A percentile compares a stretch with the other conserved stretches of the same genome.
phyloP scores from a whole-genome alignment of 345 rosid species.

The Zanthoxylum bungeanum region DNA sequence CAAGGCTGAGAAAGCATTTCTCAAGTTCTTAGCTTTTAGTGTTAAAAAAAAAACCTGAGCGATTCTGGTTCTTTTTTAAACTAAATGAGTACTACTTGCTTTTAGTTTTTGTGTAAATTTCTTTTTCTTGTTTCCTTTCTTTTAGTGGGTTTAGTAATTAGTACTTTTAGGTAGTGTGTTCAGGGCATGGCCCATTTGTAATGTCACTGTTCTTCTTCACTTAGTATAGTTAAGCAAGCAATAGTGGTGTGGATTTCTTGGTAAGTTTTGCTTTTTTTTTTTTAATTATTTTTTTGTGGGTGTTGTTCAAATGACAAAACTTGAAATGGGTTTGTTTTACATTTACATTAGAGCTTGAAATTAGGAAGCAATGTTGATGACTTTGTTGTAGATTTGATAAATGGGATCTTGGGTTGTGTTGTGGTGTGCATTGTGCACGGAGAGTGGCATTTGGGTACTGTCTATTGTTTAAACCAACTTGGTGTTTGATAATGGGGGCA shows the following conservation, averaged over 20 bases:
- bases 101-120: conserved; percentile 11
- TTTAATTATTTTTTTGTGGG: background rate
- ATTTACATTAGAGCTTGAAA: conserved; percentile 7
- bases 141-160: too few relatives aligned
- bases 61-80: conserved; percentile 1
- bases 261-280: conserved; percentile 18
- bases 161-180: conserved; percentile 7
- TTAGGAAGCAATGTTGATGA: conserved; percentile 7
- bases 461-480: conserved; percentile 27
- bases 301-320: conserved; percentile 10
- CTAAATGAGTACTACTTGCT: too few relatives aligned
- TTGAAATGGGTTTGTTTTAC: conserved; percentile 23
- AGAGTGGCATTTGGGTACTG: conserved; percentile 53
- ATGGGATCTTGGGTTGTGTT: conserved; percentile 33
- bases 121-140: too few relatives aligned
- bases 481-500: conserved; percentile 10
- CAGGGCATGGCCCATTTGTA: conserved; percentile 20
- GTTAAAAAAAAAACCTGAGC: background rate
- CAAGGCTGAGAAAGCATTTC: conserved; percentile 14
- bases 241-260: conserved; percentile 10
- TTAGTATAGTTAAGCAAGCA: background rate
- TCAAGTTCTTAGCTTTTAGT: background rate
- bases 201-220: too few relatives aligned
- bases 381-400: conserved; percentile 19
- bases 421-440: conserved; percentile 44